These are phyloP conservation scores for Musa acuminata DNA, from an alignment of 176 grass and related monocot species.

Conservation along the genomic window DNA sequence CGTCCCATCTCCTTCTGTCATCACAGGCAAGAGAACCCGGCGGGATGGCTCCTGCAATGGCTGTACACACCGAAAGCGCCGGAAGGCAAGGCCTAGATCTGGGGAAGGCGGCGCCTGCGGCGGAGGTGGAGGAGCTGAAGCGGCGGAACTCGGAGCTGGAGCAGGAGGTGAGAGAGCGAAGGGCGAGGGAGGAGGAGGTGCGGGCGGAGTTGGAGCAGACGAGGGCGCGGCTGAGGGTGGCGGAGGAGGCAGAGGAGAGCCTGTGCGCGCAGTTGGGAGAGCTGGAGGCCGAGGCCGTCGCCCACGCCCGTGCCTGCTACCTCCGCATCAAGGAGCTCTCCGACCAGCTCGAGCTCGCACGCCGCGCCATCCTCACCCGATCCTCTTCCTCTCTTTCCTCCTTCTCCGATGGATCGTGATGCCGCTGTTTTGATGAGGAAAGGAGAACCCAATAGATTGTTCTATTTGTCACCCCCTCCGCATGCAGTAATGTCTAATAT, in stretches of 20 bases:
- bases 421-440: no score
- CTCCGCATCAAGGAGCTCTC: constrained; percentile 51
- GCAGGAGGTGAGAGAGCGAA: constrained; percentile 32
- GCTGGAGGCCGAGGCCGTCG: constrained; percentile 58
- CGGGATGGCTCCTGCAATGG: no score
- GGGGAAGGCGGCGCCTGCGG: not conserved
- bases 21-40: no score
- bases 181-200: constrained; percentile 44
- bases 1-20: not conserved
- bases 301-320: constrained; percentile 40
- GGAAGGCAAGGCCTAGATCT: no score
- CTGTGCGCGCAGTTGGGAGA: constrained; percentile 68
- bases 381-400: not conserved
- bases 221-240: constrained; percentile 30
- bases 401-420: not conserved
- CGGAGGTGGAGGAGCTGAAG: constrained; percentile 34
- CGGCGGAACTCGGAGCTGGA: constrained; percentile 56
- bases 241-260: constrained; percentile 72
- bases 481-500: no score
- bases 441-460: no score
- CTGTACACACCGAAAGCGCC: no score
- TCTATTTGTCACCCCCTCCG: no score
- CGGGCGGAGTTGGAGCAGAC: constrained; percentile 52
- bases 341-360: constrained; percentile 39
- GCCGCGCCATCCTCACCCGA: not conserved